A percentile compares a stretch with the other conserved stretches of the same genome.
Conservation (phyloP, 2,329 filamentous ascomycete species). For the Dryadomyces quercivorus region DNA sequence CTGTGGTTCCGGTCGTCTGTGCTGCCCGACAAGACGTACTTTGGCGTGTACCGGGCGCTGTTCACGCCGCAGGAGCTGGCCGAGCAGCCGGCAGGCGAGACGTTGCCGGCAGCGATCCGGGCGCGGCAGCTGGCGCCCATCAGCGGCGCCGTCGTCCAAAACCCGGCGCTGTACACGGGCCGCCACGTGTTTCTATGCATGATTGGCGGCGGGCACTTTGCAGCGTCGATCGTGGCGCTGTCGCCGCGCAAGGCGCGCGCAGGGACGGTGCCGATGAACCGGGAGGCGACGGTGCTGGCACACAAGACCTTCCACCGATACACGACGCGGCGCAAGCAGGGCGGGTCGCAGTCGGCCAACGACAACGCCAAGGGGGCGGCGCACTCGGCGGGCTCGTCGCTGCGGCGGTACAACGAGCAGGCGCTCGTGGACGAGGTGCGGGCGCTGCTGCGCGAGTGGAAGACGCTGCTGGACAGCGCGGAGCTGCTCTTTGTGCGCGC, state of each 20-base stretch:
- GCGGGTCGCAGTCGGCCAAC: conserved; percentile 86
- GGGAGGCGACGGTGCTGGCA: conserved; percentile 76
- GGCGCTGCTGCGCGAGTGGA: conserved; percentile 72
- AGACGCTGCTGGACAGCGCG: conserved; percentile 67
- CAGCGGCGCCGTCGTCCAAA: neutral
- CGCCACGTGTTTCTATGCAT: conserved; percentile 95
- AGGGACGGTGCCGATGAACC: conserved; percentile 58
- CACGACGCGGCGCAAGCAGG: conserved; percentile 90
- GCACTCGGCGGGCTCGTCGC: conserved; percentile 80
- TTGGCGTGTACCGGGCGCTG: conserved; percentile 76
- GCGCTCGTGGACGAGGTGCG: conserved; percentile 84
- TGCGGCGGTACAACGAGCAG: conserved; percentile 89
- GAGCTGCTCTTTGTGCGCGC: conserved; percentile 83
- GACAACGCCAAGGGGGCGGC: conserved; percentile 89
- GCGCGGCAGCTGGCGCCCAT: neutral
- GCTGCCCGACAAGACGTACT: conserved; percentile 64
- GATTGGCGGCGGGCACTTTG: conserved; percentile 97
- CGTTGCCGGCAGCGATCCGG: conserved; percentile 20
- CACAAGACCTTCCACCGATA: conserved; percentile 98
- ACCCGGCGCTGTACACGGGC: conserved; percentile 49
- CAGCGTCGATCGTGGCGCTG: conserved; percentile 87
- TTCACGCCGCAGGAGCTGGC: conserved; percentile 59
- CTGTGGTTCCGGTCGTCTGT: conserved; percentile 74
- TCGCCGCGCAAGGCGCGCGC: conserved; percentile 67
- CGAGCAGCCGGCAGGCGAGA: neutral